These are phyloP conservation scores for Purshia tridentata DNA, from an alignment of 306 rosid genomes.

Conservation along the genomic window DNA sequence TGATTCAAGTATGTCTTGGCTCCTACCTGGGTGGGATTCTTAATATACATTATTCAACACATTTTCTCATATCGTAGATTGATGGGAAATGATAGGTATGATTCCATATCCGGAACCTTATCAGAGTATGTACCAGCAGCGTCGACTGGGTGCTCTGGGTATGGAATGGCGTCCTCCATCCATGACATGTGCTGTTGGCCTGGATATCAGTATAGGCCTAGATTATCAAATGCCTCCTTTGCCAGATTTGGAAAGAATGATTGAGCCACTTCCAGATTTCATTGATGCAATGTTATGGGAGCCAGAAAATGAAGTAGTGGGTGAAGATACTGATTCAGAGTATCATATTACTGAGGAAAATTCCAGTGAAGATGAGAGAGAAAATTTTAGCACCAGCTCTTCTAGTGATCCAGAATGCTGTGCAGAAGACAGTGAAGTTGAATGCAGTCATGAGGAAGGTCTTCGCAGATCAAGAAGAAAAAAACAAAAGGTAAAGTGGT, in stretches of 20 bases:
- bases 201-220: conserved; percentile 53
- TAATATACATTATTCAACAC: conserved; percentile 1
- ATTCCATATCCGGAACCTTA: conserved; percentile 89
- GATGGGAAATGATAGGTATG: conserved; percentile 55
- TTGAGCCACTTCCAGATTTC: conserved; percentile 75
- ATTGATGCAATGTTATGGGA: conserved; percentile 77
- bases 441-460: conserved; percentile 47
- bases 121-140: conserved; percentile 74
- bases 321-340: conserved; percentile 81
- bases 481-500: conserved; percentile 45
- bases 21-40: conserved; percentile 23
- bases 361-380: conserved; percentile 66
- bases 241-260: conserved; percentile 80
- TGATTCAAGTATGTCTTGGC: conserved; percentile 65
- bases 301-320: conserved; percentile 65
- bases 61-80: conserved; percentile 28
- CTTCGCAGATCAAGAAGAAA: conserved; percentile 80
- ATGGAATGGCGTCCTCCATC: conserved; percentile 83
- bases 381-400: conserved; percentile 50
- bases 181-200: conserved; percentile 62
- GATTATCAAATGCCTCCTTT: conserved; percentile 68
- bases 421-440: conserved; percentile 43
- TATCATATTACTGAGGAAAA: conserved; percentile 71
- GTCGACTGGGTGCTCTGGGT: conserved; percentile 85
- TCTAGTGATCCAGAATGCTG: conserved; percentile 59